These are phyloP conservation scores for slime mould (Dictyostelium discoideum) DNA, from an alignment of 78 protist genomes.

Conservation along the genomic window DNA sequence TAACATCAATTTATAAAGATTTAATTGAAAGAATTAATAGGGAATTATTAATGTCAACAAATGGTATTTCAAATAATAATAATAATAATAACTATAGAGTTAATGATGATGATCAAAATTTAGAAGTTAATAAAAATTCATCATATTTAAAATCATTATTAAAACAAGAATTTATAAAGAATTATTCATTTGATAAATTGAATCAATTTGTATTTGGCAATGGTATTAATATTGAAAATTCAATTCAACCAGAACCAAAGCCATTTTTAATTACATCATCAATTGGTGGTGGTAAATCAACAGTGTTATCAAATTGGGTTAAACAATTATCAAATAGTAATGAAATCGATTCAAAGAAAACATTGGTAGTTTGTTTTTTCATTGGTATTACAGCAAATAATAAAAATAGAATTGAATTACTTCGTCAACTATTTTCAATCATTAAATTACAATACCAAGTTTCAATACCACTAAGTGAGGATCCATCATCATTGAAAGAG, in stretches of 20 bases:
- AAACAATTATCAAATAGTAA: not conserved
- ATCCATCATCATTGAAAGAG: not conserved
- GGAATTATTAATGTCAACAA: not conserved
- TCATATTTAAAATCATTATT: constrained; percentile 35
- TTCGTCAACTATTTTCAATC: not conserved
- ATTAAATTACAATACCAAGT: not conserved
- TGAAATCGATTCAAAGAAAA: not conserved
- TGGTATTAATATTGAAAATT: not conserved
- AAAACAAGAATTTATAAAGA: not conserved
- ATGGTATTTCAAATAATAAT: not conserved
- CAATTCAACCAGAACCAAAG: not conserved
- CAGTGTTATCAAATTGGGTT: constrained; percentile 22
- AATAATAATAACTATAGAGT: not conserved
- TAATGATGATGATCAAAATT: not conserved
- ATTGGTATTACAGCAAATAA: constrained; percentile 31
- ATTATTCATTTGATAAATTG: not conserved
- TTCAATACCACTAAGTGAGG: constrained; percentile 3
- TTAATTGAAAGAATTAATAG: constrained; percentile 11
- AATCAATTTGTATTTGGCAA: not conserved
- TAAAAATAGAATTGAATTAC: constrained; percentile 16
- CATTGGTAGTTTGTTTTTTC: not conserved
- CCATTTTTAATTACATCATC: not conserved
- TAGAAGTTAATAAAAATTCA: constrained; percentile 28
- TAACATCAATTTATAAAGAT: not conserved
- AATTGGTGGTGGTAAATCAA: constrained; percentile 39